phyloP scores from a whole-genome alignment of 805 yeast genomes.

The Teunomyces atbi region DNA sequence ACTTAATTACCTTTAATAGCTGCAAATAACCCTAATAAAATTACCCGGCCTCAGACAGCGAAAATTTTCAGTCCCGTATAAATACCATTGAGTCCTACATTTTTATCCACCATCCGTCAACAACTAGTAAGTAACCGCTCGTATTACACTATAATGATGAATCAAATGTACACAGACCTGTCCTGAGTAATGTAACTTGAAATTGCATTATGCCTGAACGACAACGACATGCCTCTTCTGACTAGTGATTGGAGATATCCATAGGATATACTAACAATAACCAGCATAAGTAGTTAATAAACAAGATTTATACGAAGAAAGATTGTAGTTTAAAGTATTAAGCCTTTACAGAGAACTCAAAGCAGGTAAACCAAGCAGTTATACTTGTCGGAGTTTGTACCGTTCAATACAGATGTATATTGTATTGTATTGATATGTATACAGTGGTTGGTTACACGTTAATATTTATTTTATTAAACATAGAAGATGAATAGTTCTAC shows the following conservation, averaged over 20 bases:
- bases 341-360: neutral
- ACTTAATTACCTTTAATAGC: too few species aligned
- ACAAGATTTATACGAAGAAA: neutral
- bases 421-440: constrained; percentile 1
- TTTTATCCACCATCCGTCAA: neutral
- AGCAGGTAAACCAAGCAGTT: neutral
- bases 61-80: constrained; percentile 1
- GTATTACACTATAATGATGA: constrained; percentile 15
- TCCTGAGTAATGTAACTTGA: constrained; percentile 37
- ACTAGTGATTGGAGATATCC: constrained; percentile 1
- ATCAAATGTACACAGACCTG: constrained; percentile 58
- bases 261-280: neutral
- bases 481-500: constrained; percentile 4
- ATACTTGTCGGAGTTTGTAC: neutral
- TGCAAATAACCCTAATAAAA: neutral
- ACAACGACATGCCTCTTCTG: constrained; percentile 19
- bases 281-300: constrained; percentile 1
- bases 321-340: constrained; percentile 1
- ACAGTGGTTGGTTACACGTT: constrained; percentile 3
- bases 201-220: constrained; percentile 12
- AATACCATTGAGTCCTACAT: neutral
- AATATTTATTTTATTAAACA: constrained; percentile 4
- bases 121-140: constrained; percentile 5
- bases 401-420: neutral
- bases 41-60: neutral